Conservation (phyloP, 2,329 filamentous ascomycete species). For the Cladosporium sphaerospermum region DNA sequence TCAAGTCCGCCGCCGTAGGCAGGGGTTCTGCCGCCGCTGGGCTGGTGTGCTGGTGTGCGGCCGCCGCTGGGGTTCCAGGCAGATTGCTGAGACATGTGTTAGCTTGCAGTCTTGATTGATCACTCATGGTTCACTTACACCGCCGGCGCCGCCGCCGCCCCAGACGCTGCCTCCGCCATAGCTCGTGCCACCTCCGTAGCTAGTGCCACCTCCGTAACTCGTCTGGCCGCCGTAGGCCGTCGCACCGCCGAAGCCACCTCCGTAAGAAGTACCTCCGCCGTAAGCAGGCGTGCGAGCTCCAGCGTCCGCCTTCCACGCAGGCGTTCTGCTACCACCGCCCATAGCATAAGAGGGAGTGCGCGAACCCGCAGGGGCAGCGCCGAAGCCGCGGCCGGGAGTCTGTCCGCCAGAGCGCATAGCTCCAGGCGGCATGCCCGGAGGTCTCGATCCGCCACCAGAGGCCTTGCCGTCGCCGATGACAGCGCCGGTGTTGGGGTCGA, state of each 20-base stretch:
- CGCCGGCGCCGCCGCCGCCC: constrained; percentile 22
- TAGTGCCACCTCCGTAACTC: constrained; percentile 56
- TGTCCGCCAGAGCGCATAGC: constrained; percentile 17
- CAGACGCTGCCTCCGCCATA: constrained; percentile 29
- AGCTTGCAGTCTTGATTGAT: constrained; percentile 27
- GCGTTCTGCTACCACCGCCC: constrained; percentile 51
- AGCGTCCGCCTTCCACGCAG: constrained; percentile 51
- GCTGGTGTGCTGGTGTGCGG: constrained; percentile 51
- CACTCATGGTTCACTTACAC: constrained; percentile 16
- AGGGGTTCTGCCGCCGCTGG: constrained; percentile 66
- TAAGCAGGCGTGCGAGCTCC: constrained; percentile 43
- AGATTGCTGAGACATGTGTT: constrained; percentile 22
- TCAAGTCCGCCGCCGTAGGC: constrained; percentile 59
- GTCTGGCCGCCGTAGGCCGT: constrained; percentile 48
- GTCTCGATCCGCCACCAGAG: constrained; percentile 18
- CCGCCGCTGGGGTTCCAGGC: constrained; percentile 32
- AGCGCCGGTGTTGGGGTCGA: constrained; percentile 71
- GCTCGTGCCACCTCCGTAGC: constrained; percentile 42
- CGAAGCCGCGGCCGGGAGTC: constrained; percentile 34
- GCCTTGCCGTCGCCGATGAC: constrained; percentile 45
- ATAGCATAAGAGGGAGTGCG: constrained; percentile 23
- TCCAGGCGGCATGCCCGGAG: constrained; percentile 55
- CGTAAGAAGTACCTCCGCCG: constrained; percentile 39
- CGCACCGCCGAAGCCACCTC: constrained; percentile 40
- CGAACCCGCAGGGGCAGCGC: constrained; percentile 59